A percentile compares a stretch with the other conserved stretches of the same genome.
phyloP scores from a whole-genome alignment of 495 filamentous ascomycete species.

The Talaromyces stipitatus region DNA sequence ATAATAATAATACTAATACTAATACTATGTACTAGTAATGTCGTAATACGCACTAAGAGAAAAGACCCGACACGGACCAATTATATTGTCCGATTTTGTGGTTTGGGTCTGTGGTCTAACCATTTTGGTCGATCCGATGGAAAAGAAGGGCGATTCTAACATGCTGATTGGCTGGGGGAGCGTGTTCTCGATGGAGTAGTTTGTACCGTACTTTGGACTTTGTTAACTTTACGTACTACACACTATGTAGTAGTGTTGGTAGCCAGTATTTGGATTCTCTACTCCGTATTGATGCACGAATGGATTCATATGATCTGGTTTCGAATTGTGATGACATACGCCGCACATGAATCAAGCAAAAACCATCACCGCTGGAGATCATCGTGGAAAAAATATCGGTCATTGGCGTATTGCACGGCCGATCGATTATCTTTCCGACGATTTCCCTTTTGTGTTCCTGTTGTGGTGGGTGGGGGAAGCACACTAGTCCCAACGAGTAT shows the following conservation, averaged over 20 bases:
- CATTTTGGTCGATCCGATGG: neutral
- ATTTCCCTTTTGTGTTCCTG: neutral
- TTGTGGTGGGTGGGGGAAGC: too few relatives aligned
- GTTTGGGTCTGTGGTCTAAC: neutral
- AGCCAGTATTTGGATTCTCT: too few relatives aligned
- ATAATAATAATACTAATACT: too few relatives aligned
- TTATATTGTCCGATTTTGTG: neutral
- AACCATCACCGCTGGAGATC: neutral
- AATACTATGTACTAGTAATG: neutral
- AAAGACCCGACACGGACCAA: neutral
- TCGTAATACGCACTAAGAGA: neutral
- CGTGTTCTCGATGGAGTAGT: neutral
- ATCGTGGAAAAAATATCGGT: neutral
- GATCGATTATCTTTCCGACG: neutral
- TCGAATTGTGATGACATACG: too few relatives aligned
- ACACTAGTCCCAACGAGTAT: too few relatives aligned
- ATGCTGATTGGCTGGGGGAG: neutral
- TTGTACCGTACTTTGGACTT: neutral
- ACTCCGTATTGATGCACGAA: too few relatives aligned
- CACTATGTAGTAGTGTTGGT: too few relatives aligned
- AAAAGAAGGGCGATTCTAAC: neutral
- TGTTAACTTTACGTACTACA: too few relatives aligned
- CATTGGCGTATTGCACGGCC: neutral
- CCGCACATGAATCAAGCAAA: neutral
- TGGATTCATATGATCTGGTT: too few relatives aligned